Evolutionary conservation across 495 filamentous ascomycete genomes (phyloP).

Genomic region (Penicillium cataractarum): DNA sequence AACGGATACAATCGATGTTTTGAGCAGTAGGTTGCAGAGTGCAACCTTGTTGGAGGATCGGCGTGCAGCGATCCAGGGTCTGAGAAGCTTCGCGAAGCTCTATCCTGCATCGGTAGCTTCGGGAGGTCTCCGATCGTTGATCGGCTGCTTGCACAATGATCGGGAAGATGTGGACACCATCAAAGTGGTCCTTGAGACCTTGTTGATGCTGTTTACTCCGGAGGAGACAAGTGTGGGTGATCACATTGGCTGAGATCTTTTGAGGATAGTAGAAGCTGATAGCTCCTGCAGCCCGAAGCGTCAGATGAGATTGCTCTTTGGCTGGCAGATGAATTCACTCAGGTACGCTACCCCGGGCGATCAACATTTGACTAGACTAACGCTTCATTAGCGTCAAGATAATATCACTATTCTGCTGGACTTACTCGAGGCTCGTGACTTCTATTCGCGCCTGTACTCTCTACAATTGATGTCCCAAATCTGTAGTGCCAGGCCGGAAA

Average conservation of each 20-base stretch:
- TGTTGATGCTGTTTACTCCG: slow-evolving; percentile 87
- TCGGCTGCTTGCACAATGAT: slow-evolving; percentile 82
- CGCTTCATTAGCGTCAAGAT: slow-evolving; percentile 73
- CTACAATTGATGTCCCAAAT: slow-evolving; percentile 89
- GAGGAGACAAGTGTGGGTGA: slow-evolving; percentile 67
- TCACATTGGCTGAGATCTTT: background rate
- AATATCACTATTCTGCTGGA: slow-evolving; percentile 92
- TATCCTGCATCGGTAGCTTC: slow-evolving; percentile 97
- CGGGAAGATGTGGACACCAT: slow-evolving; percentile 95
- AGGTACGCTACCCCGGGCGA: slow-evolving; percentile 54
- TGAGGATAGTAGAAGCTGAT: slow-evolving; percentile 30
- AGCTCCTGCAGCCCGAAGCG: slow-evolving; percentile 71
- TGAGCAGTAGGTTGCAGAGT: slow-evolving; percentile 82
- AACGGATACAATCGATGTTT: slow-evolving; percentile 85
- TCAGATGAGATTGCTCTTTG: slow-evolving; percentile 96
- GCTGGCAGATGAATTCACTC: slow-evolving; percentile 97
- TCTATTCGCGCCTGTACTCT: slow-evolving; percentile 92
- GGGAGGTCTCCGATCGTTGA: slow-evolving; percentile 82
- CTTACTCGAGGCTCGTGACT: slow-evolving; percentile 83
- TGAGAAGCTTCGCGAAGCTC: slow-evolving; percentile 93
- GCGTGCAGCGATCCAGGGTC: slow-evolving; percentile 85
- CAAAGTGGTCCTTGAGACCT: slow-evolving; percentile 90
- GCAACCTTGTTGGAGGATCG: slow-evolving; percentile 93
- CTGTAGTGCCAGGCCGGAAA: slow-evolving; percentile 79
- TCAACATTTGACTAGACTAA: slow-evolving; percentile 41